Evolutionary conservation across 257 asterid genomes (phyloP).

Genomic region (Primulina huaijiensis): DNA sequence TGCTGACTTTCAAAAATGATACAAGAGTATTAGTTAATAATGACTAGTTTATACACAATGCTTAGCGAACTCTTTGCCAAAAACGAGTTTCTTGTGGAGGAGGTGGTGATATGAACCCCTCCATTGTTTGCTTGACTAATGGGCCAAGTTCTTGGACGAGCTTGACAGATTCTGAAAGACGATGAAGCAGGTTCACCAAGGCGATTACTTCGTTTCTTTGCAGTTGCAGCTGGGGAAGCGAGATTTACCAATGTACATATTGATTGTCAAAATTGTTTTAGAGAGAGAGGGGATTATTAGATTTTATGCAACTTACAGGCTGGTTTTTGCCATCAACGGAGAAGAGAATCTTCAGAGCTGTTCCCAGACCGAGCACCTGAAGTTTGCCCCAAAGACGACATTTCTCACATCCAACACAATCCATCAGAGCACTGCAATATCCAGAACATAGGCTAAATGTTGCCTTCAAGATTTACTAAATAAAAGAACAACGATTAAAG

Average conservation of each 20-base stretch:
- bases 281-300: not conserved
- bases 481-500: constrained; percentile 5
- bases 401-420: constrained; percentile 95
- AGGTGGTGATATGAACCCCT: constrained; percentile 43
- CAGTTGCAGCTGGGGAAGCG: constrained; percentile 54
- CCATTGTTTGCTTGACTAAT: constrained; percentile 45
- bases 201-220: constrained; percentile 97
- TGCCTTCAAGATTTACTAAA: not conserved
- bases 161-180: constrained; percentile 83
- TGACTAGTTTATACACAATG: constrained; percentile 39
- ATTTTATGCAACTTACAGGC: constrained; percentile 49
- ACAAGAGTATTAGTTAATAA: constrained; percentile 6
- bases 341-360: constrained; percentile 90
- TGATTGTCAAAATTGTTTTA: not conserved
- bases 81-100: constrained; percentile 31
- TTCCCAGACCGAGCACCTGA: constrained; percentile 96
- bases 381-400: constrained; percentile 98
- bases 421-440: constrained; percentile 76
- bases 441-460: constrained; percentile 18
- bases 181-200: constrained; percentile 71
- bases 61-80: constrained; percentile 41
- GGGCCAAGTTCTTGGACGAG: constrained; percentile 72
- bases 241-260: not conserved
- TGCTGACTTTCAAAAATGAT: constrained; percentile 22
- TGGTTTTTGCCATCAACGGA: constrained; percentile 59